Conservation (phyloP, 2,329 filamentous ascomycete genomes). For the Cytospora paraplurivora region DNA sequence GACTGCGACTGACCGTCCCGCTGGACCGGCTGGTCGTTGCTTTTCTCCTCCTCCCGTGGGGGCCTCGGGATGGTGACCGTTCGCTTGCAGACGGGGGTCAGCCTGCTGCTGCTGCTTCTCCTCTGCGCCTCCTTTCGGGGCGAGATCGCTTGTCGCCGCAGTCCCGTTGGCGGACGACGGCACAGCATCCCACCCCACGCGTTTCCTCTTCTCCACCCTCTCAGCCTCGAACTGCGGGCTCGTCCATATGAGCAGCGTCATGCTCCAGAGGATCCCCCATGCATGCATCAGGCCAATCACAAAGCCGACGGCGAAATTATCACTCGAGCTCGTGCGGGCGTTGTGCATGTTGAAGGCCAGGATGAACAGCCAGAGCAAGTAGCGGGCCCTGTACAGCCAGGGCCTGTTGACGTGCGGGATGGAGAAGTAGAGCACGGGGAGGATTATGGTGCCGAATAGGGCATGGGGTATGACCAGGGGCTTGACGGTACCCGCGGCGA, state of each 20-base stretch:
- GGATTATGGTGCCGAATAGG: conserved; percentile 48
- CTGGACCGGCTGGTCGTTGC: conserved; percentile 1
- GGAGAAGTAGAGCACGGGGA: conserved; percentile 58
- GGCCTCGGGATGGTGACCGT: conserved; percentile 1
- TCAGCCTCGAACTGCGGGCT: conserved; percentile 59
- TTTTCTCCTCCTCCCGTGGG: background rate
- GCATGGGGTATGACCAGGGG: conserved; percentile 57
- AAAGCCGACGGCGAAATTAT: conserved; percentile 55
- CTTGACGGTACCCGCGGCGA: conserved; percentile 43
- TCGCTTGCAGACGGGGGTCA: background rate
- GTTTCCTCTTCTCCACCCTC: conserved; percentile 47
- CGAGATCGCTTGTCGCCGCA: background rate
- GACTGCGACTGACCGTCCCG: background rate
- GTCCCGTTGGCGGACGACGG: background rate
- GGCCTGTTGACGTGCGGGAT: conserved; percentile 55
- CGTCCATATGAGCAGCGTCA: conserved; percentile 55
- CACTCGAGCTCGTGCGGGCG: conserved; percentile 48
- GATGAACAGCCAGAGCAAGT: conserved; percentile 50
- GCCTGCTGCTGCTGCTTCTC: background rate
- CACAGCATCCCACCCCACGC: conserved; percentile 22
- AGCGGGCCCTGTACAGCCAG: conserved; percentile 54
- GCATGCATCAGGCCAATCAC: conserved; percentile 50
- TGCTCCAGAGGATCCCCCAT: conserved; percentile 54
- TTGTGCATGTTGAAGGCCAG: conserved; percentile 48
- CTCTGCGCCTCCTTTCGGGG: background rate